Conservation (phyloP, 805 yeast species). For the Vanderwaltozyma polyspora region DNA sequence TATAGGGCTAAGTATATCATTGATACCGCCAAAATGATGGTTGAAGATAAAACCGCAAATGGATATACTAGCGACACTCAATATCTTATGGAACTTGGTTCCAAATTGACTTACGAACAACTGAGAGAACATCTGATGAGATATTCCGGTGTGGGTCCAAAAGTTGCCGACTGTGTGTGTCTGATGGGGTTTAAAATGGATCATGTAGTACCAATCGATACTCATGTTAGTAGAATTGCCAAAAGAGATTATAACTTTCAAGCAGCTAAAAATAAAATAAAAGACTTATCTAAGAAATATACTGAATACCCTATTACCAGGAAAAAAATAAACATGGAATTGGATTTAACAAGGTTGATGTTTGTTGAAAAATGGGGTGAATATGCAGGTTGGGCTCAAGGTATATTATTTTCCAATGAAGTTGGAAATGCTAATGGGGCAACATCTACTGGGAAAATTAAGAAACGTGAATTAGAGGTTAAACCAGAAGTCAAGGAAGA, state of each 20-base stretch:
- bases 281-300: slow-evolving; percentile 21
- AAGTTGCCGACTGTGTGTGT: slow-evolving; percentile 94
- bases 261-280: slow-evolving; percentile 23
- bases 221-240: slow-evolving; percentile 88
- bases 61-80: slow-evolving; percentile 21
- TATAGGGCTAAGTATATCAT: slow-evolving; percentile 84
- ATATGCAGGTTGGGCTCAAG: slow-evolving; percentile 98
- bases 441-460: slow-evolving; percentile 27
- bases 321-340: slow-evolving; percentile 25
- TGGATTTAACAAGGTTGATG: slow-evolving; percentile 42
- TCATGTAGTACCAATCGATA: slow-evolving; percentile 87
- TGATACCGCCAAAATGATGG: slow-evolving; percentile 55
- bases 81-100: slow-evolving; percentile 28
- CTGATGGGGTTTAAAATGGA: slow-evolving; percentile 58
- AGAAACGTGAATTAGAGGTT: slow-evolving; percentile 12
- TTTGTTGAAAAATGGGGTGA: slow-evolving; percentile 71
- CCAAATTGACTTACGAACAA: slow-evolving; percentile 32
- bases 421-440: slow-evolving; percentile 65
- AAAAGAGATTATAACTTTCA: slow-evolving; percentile 59
- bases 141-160: slow-evolving; percentile 89
- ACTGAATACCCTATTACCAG: slow-evolving; percentile 17
- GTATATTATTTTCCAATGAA: slow-evolving; percentile 84
- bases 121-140: slow-evolving; percentile 36
- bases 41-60: slow-evolving; percentile 20
- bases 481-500: background rate